A percentile compares a stretch with the other conserved stretches of the same genome.
phyloP scores from a whole-genome alignment of 2,329 filamentous ascomycete species.

The Exophiala oligosperma region DNA sequence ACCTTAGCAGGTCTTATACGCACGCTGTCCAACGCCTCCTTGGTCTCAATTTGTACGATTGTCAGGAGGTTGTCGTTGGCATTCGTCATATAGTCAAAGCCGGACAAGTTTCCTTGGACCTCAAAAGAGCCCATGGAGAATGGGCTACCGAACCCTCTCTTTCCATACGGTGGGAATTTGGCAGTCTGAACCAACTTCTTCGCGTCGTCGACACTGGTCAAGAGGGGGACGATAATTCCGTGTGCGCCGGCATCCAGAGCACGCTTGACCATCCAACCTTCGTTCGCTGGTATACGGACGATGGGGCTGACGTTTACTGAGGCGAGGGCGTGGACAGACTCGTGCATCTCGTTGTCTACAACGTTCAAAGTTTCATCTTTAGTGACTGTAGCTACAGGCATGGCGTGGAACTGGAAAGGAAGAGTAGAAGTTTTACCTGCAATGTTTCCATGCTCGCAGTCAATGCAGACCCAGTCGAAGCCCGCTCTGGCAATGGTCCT shows the following conservation, averaged over 20 bases:
- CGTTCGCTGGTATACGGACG: conserved; percentile 54
- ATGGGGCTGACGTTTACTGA: conserved; percentile 45
- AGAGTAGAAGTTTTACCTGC: conserved; percentile 39
- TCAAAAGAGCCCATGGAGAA: conserved; percentile 51
- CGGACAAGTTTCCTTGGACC: conserved; percentile 37
- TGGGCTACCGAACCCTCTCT: conserved; percentile 58
- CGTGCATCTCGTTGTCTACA: conserved; percentile 50
- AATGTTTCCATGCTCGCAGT: conserved; percentile 59
- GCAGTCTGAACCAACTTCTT: conserved; percentile 51
- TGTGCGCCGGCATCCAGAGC: conserved; percentile 62
- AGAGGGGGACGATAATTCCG: conserved; percentile 56
- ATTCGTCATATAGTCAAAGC: conserved; percentile 52
- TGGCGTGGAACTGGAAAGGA: background rate
- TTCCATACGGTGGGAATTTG: conserved; percentile 58
- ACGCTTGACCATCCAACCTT: conserved; percentile 63
- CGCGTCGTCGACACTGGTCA: conserved; percentile 56
- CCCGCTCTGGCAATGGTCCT: conserved; percentile 54
- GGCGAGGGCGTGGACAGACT: conserved; percentile 52
- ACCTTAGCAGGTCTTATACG: conserved; percentile 1
- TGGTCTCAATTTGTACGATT: conserved; percentile 48
- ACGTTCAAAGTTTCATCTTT: too few relatives aligned
- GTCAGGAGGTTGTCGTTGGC: conserved; percentile 56
- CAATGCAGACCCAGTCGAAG: conserved; percentile 57
- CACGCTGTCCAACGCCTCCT: conserved; percentile 41
- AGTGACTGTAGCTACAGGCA: conserved; percentile 5